These are phyloP conservation scores for Populus hybrid DNA, from an alignment of 441 rosid genomes.

Conservation along the genomic window DNA sequence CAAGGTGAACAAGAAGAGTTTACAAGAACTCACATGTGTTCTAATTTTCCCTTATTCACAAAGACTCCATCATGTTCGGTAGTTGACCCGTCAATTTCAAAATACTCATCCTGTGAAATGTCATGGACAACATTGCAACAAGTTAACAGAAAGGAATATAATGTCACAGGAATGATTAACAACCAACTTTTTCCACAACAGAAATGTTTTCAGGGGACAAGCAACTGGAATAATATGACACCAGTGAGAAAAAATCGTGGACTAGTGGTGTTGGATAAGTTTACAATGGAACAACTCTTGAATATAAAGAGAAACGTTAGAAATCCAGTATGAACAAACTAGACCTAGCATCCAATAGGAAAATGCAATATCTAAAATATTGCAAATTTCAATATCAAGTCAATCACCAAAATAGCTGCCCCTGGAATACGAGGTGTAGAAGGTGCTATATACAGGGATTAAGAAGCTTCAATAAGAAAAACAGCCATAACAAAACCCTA, in stretches of 20 bases:
- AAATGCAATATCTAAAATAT: background rate
- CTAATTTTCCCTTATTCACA: slow-evolving; percentile 70
- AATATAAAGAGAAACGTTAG: too few species aligned
- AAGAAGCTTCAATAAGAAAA: background rate
- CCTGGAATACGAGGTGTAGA: background rate
- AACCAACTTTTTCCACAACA: background rate
- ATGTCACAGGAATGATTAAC: background rate
- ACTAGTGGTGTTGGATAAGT: background rate
- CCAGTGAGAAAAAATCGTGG: background rate
- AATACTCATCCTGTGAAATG: slow-evolving; percentile 71
- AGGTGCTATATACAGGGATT: background rate
- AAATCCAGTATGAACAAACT: too few species aligned
- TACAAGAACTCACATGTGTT: slow-evolving; percentile 56
- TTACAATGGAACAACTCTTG: background rate
- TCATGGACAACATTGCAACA: background rate
- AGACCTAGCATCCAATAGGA: background rate
- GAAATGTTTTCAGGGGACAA: background rate
- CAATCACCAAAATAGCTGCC: background rate
- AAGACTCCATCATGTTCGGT: slow-evolving; percentile 78
- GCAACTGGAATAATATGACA: background rate
- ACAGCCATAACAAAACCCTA: background rate
- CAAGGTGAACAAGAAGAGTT: background rate
- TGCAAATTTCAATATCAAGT: background rate
- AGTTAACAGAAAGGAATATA: background rate
- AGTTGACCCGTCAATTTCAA: slow-evolving; percentile 69